Percentiles rank a stretch among this genome's conserved stretches.
Evolutionary conservation across 768 basidiomycete genomes (phyloP).

Genomic region (Trametes punicea): DNA sequence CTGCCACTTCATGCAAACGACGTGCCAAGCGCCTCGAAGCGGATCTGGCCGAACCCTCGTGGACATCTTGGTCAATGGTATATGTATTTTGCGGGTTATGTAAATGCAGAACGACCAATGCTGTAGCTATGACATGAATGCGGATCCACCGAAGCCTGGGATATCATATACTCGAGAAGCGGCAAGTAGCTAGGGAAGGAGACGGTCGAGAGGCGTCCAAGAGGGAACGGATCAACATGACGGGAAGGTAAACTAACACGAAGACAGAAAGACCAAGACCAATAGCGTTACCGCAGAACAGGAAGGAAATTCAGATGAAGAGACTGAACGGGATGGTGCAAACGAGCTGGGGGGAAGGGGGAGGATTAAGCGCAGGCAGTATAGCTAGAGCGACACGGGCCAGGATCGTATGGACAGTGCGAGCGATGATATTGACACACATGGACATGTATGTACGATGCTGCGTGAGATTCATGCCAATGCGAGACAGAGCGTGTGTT

Average conservation of each 20-base stretch:
- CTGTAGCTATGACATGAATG: conserved; percentile 19
- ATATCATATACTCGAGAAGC: conserved; percentile 16
- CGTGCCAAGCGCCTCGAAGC: neutral
- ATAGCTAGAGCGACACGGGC: conserved; percentile 5
- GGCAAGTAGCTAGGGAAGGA: conserved; percentile 7
- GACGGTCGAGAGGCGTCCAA: conserved; percentile 1
- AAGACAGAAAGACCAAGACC: conserved; percentile 1
- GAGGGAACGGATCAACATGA: neutral
- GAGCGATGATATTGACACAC: conserved; percentile 16
- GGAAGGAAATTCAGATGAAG: neutral
- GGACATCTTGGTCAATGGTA: conserved; percentile 9
- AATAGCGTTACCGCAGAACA: conserved; percentile 11
- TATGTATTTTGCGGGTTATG: conserved; percentile 18
- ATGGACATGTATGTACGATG: conserved; percentile 11
- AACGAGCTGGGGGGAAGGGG: neutral
- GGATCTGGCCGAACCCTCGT: neutral
- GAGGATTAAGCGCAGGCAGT: conserved; percentile 4
- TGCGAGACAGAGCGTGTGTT: neutral
- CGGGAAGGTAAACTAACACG: neutral
- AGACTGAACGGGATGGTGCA: neutral
- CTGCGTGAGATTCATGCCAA: conserved; percentile 4
- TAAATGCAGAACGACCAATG: conserved; percentile 14
- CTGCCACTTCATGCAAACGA: neutral
- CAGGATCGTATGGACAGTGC: conserved; percentile 12
- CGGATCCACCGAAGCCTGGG: conserved; percentile 9